Conservation (phyloP, 139 green algal genomes). For the Chlorokybus atmophyticus region DNA sequence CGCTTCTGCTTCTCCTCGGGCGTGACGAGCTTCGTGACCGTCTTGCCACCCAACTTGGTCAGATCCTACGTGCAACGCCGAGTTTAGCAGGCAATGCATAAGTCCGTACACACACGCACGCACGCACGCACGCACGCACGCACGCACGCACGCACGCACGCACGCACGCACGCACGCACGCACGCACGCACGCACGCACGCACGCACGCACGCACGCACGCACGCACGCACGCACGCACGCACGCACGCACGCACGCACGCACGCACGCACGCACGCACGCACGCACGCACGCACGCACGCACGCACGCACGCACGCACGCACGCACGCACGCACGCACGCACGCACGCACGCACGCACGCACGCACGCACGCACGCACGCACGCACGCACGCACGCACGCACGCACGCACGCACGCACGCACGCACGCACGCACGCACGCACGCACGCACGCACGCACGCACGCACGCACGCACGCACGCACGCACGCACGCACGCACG, state of each 20-base stretch:
- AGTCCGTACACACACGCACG: slow-evolving; percentile 3
- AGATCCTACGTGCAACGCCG: too few species aligned
- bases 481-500: slow-evolving; percentile 2
- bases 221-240: too few species aligned
- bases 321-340: slow-evolving; percentile 2
- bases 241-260: slow-evolving; percentile 2
- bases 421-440: slow-evolving; percentile 2
- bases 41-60: slow-evolving; percentile 76
- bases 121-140: slow-evolving; percentile 1
- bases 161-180: slow-evolving; percentile 9
- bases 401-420: slow-evolving; percentile 2
- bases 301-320: slow-evolving; percentile 2
- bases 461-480: slow-evolving; percentile 2
- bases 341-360: slow-evolving; percentile 2
- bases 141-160: slow-evolving; percentile 3
- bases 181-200: too few species aligned
- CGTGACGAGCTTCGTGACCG: slow-evolving; percentile 69
- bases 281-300: slow-evolving; percentile 2
- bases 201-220: slow-evolving; percentile 8
- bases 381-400: slow-evolving; percentile 2
- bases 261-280: slow-evolving; percentile 2
- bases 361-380: slow-evolving; percentile 2
- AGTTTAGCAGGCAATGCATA: too few species aligned
- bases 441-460: slow-evolving; percentile 2
- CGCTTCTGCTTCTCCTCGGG: slow-evolving; percentile 52